Evolutionary conservation across 2,329 filamentous ascomycete genomes (phyloP), one percentile per base, ranked within the genome.

Genomic region (Aphanocladium album): DNA sequence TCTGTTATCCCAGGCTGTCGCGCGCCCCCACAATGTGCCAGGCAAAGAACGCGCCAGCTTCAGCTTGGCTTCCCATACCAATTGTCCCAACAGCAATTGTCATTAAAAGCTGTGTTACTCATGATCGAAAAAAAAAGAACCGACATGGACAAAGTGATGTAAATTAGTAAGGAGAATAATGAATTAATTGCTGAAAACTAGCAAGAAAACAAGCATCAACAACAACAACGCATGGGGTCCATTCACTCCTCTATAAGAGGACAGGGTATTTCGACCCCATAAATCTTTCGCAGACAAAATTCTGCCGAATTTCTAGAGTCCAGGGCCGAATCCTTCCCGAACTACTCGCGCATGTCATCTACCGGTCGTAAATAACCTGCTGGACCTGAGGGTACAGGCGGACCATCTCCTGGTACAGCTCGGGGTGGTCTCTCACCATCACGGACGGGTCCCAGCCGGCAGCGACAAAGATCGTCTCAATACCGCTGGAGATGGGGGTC

Each of bases 391-490:
- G 93, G 70, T 96, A 97, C 16, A 96, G 87, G 56, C 81, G 77
- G 1, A 96, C 80, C 85, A 98, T 89, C 63, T 85, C 82, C 17
- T 86, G 78, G 73, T 93, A 97, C 51, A 98, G 76, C 63, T 96
- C 91, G 0, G 87, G 86, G 73, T 96, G 93, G 60, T 95, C 87
- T 46, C 84, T 80, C 71, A 91, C 88, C 78, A 96, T 77, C 9
- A 93, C 89, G 69, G 89, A 82, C 0, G 86, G 85, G 53, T 88
- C 84, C 81, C 85, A 88, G 0, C 84, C 85, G 50, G 82, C 78
- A 0, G 91, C 92, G 0, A 96, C 91, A 67, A 97, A 97, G 63
- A 96, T 90, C 0, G 93, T 96, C 66, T 96, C 90, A 64, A 96
- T 85, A n/a, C 93, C 93, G 68, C 88, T 93, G 64, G 88, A 88